Evolutionary conservation across 106 monocot species (phyloP), one percentile per base, ranked within the genome.

Genomic region (Posidonia australis): DNA sequence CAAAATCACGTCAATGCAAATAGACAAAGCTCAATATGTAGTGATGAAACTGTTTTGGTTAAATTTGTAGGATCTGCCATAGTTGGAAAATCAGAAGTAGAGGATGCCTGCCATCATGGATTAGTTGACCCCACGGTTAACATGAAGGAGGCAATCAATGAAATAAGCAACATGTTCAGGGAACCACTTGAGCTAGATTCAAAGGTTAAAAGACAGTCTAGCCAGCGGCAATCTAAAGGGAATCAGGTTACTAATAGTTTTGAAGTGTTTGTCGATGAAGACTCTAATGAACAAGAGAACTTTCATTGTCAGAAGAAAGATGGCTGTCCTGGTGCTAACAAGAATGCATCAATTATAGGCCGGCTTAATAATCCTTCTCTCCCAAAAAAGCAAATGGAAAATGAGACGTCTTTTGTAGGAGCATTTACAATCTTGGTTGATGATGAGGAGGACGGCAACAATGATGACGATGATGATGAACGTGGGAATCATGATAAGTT

Each of bases 21-120:
- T 54, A 54, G 58, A 58, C 58, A 58, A 9, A 4, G 28, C 17
- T 27, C 58, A 58, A 26, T 58, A 16, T 58, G 13, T 28, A 58
- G 58, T 58, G 27, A 29, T 58, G 58, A 41, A 36, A 80, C 83
- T 24, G 72, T 82, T 16, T 71, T 90, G 63, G 83, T 78, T 18
- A 76, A 77, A 25, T 88, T 88, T 71, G 88, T 88, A 26, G 88
- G 64, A 27, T 84, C 81, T 66, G 88, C 88, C 4, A 71, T 88
- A 42, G 76, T 84, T 44, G 88, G 81, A 36, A 88, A 77, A 48
- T 79, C 88, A 46, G 70, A 73, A 58, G 68, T 78, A 21, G 81
- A 88, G 73, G 79, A 78, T 75, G 83, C 78, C 16, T 84, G 83
- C 61, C 86, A 83, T 77, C 80, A 83, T 63, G 90, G 81, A 51